Evolutionary conservation across 2,329 filamentous ascomycete genomes (phyloP).

Genomic region (Karstenula rhodostoma): DNA sequence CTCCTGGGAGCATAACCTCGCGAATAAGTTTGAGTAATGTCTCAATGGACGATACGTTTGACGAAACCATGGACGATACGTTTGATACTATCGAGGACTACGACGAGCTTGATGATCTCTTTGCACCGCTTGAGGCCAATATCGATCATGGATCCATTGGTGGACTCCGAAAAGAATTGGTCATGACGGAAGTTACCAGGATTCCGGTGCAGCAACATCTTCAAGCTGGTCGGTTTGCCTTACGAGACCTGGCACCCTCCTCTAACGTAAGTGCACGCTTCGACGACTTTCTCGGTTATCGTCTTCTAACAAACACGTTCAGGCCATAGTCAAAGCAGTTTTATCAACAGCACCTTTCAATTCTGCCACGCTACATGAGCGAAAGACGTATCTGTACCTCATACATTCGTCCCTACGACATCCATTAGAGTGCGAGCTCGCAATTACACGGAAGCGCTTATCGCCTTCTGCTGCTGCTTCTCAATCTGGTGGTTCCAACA

Average conservation of each 20-base stretch:
- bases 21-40: slow-evolving; percentile 48
- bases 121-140: slow-evolving; percentile 40
- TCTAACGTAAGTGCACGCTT: slow-evolving; percentile 27
- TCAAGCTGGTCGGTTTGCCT: slow-evolving; percentile 36
- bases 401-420: slow-evolving; percentile 41
- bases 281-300: not conserved
- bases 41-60: slow-evolving; percentile 49
- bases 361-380: slow-evolving; percentile 46
- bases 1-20: slow-evolving; percentile 57
- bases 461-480: slow-evolving; percentile 39
- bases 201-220: slow-evolving; percentile 41
- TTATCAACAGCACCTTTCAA: slow-evolving; percentile 46
- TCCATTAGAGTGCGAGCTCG: slow-evolving; percentile 48
- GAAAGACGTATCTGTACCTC: slow-evolving; percentile 50
- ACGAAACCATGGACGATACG: slow-evolving; percentile 49
- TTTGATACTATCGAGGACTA: slow-evolving; percentile 51
- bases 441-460: slow-evolving; percentile 46
- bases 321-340: slow-evolving; percentile 36
- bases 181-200: slow-evolving; percentile 47
- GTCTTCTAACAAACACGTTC: slow-evolving; percentile 13
- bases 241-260: slow-evolving; percentile 26
- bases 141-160: slow-evolving; percentile 43
- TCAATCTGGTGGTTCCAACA: slow-evolving; percentile 31
- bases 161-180: slow-evolving; percentile 50
- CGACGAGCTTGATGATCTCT: slow-evolving; percentile 50